Conservation (phyloP, 192 early-diverging fungal genomes). For the Entomortierella beljakovae region DNA sequence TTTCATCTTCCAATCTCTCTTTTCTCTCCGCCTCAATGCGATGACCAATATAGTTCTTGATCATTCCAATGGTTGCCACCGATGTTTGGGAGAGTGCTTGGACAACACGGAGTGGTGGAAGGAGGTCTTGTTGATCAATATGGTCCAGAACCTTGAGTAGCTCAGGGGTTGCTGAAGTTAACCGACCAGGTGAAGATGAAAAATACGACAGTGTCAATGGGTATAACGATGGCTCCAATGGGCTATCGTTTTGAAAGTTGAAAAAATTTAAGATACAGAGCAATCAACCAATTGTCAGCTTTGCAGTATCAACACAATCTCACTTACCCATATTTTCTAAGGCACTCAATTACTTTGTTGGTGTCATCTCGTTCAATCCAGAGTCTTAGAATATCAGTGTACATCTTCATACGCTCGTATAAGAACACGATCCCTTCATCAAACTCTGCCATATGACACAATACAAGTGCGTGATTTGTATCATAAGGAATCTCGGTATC, state of each 20-base stretch:
- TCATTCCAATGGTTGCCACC: constrained; percentile 87
- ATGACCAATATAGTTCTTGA: constrained; percentile 85
- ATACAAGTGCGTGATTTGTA: constrained; percentile 90
- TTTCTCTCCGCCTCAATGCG: constrained; percentile 79
- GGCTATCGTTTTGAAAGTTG: constrained; percentile 37
- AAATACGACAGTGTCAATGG: constrained; percentile 78
- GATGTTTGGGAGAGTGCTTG: constrained; percentile 85
- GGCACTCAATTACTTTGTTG: constrained; percentile 68
- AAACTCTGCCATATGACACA: constrained; percentile 89
- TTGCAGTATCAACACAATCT: not conserved
- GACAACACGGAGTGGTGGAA: constrained; percentile 92
- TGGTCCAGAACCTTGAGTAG: constrained; percentile 78
- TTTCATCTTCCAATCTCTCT: constrained; percentile 73
- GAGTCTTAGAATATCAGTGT: constrained; percentile 74
- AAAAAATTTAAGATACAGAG: not conserved
- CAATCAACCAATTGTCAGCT: not conserved
- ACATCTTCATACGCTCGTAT: constrained; percentile 87
- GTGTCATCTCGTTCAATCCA: constrained; percentile 81
- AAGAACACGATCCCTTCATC: constrained; percentile 88
- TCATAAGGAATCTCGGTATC: constrained; percentile 79
- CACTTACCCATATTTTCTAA: constrained; percentile 71
- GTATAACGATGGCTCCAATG: constrained; percentile 75
- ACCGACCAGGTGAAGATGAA: constrained; percentile 74
- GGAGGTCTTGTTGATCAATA: constrained; percentile 86
- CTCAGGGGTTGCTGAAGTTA: constrained; percentile 66